Evolutionary conservation across 1,284 basidiomycete genomes (phyloP).

Genomic region (Ceratobasidium sp.): DNA sequence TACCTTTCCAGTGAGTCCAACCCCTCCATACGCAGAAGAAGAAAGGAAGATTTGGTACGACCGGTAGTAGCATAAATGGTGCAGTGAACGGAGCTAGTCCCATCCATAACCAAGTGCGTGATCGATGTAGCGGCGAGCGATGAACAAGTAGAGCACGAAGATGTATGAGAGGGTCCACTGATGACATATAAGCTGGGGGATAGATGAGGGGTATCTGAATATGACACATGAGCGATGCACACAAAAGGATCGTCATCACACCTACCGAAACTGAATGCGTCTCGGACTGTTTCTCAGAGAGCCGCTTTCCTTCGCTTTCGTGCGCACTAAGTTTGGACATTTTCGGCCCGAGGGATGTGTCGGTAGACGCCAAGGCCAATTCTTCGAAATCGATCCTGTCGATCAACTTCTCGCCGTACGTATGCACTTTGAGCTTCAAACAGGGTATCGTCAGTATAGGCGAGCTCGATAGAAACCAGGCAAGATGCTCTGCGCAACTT

Average conservation of each 20-base stretch:
- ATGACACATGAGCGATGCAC: neutral
- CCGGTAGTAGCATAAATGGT: conserved; percentile 74
- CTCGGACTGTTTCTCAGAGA: conserved; percentile 27
- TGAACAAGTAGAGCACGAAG: conserved; percentile 60
- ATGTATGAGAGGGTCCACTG: conserved; percentile 60
- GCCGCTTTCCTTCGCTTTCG: conserved; percentile 28
- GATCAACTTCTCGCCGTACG: conserved; percentile 39
- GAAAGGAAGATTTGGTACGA: conserved; percentile 82
- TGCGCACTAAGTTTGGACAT: conserved; percentile 13
- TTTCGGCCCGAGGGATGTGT: conserved; percentile 41
- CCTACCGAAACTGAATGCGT: conserved; percentile 28
- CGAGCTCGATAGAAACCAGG: neutral
- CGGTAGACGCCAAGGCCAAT: conserved; percentile 41
- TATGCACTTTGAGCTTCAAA: conserved; percentile 42
- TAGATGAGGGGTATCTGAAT: conserved; percentile 70
- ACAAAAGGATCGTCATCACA: neutral
- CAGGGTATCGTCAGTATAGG: neutral
- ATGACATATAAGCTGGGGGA: conserved; percentile 56
- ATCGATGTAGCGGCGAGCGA: conserved; percentile 67
- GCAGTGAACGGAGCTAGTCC: conserved; percentile 69
- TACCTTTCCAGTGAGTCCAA: conserved; percentile 82
- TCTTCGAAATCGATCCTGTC: conserved; percentile 43
- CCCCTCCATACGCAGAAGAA: conserved; percentile 84
- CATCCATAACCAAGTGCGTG: conserved; percentile 70
- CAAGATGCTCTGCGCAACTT: conserved; percentile 37